Evolutionary conservation across 108 stramenopile genomes (phyloP).

Genomic region (Fistulifera solaris): DNA sequence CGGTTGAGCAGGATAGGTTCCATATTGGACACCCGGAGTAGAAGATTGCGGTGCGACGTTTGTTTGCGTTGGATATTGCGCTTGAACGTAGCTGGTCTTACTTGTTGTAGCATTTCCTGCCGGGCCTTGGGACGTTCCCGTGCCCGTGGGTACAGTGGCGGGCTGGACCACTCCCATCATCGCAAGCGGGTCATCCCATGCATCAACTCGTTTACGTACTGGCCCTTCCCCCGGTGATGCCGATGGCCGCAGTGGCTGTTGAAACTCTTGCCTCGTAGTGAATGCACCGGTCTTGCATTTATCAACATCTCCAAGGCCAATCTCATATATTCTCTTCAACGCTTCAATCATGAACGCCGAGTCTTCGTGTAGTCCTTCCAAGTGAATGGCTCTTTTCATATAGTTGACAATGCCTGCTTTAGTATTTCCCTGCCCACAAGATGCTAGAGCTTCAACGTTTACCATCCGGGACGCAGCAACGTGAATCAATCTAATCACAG

Average conservation of each 20-base stretch:
- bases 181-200: constrained; percentile 36
- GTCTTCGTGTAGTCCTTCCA: constrained; percentile 34
- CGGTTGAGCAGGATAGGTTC: no score
- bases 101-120: constrained; percentile 1
- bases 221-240: constrained; percentile 43
- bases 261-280: background rate
- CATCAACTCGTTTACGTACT: constrained; percentile 28
- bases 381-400: constrained; percentile 22
- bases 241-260: constrained; percentile 49
- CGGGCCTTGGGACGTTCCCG: background rate
- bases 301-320: constrained; percentile 46
- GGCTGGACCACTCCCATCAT: constrained; percentile 8
- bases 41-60: background rate
- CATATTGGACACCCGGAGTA: no score
- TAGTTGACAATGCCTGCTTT: constrained; percentile 35
- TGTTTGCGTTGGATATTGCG: background rate
- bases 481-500: constrained; percentile 44
- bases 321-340: constrained; percentile 37
- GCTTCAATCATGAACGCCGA: constrained; percentile 54
- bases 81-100: background rate
- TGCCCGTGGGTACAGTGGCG: background rate
- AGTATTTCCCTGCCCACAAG: constrained; percentile 18
- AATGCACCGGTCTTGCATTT: constrained; percentile 8
- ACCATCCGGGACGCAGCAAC: constrained; percentile 33
- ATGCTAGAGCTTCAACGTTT: constrained; percentile 44